Conservation (phyloP, 139 green algal genomes). For the Chlamydomonas eustigma region DNA sequence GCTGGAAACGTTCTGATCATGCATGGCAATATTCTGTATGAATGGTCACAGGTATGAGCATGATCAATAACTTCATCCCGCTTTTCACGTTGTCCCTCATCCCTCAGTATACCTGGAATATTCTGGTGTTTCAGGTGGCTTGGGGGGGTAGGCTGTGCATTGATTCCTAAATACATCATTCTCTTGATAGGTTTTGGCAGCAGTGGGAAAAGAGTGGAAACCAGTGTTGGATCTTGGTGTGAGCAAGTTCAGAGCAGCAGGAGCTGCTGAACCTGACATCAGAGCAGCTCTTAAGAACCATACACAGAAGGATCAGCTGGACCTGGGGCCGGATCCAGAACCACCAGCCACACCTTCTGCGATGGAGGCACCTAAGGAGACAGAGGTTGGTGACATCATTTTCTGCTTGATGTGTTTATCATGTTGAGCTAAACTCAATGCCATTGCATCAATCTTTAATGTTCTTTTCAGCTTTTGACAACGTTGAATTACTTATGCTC, state of each 20-base stretch:
- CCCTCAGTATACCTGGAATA: neutral
- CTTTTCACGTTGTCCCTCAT: neutral
- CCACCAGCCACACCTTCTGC: constrained; percentile 16
- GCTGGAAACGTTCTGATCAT: constrained; percentile 24
- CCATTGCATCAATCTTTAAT: neutral
- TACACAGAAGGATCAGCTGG: constrained; percentile 35
- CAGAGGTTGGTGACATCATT: no score
- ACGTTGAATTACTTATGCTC: neutral
- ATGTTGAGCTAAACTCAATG: neutral
- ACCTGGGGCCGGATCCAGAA: constrained; percentile 45
- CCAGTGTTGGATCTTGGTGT: constrained; percentile 54
- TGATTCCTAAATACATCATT: neutral
- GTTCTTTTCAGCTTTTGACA: no score
- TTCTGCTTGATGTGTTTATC: no score
- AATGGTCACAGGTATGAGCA: constrained; percentile 66
- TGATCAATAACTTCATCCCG: neutral
- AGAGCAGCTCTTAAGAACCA: constrained; percentile 65
- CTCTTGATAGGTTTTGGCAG: constrained; percentile 14
- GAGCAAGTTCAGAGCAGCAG: constrained; percentile 60
- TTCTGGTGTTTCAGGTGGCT: neutral
- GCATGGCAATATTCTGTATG: constrained; percentile 75
- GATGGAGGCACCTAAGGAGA: neutral
- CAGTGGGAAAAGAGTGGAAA: constrained; percentile 33
- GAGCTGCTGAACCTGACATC: constrained; percentile 64
- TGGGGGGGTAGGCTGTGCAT: constrained; percentile 16